These are phyloP conservation scores for Meyerozyma carpophila DNA, from an alignment of 1,139 yeast species.

Conservation along the genomic window DNA sequence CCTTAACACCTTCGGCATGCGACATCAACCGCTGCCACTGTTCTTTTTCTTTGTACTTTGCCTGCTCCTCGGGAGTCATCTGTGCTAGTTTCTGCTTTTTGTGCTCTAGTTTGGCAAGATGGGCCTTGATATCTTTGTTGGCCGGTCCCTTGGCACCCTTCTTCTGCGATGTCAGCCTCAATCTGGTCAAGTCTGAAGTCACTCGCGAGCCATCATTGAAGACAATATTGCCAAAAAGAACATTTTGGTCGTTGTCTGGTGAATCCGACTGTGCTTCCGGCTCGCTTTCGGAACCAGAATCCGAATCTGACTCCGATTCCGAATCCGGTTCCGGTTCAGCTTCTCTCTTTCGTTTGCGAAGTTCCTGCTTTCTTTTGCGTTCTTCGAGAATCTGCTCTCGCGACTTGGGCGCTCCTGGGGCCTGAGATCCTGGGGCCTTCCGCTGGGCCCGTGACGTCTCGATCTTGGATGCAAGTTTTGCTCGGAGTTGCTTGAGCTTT, in stretches of 20 bases:
- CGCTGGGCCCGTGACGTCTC: slow-evolving; percentile 68
- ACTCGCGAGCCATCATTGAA: slow-evolving; percentile 79
- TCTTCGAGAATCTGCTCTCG: slow-evolving; percentile 71
- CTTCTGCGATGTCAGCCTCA: slow-evolving; percentile 48
- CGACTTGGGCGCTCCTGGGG: slow-evolving; percentile 75
- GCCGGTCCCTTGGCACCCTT: slow-evolving; percentile 77
- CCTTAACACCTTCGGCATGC: slow-evolving; percentile 83
- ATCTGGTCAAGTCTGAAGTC: slow-evolving; percentile 65
- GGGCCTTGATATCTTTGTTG: slow-evolving; percentile 78
- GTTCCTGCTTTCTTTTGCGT: slow-evolving; percentile 38
- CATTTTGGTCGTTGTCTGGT: slow-evolving; percentile 26
- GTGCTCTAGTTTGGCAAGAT: slow-evolving; percentile 66
- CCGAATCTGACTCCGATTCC: slow-evolving; percentile 27
- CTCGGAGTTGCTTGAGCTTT: slow-evolving; percentile 61
- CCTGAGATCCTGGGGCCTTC: slow-evolving; percentile 85
- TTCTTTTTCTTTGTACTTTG: slow-evolving; percentile 59
- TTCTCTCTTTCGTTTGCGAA: slow-evolving; percentile 39
- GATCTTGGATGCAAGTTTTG: slow-evolving; percentile 70
- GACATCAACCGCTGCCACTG: slow-evolving; percentile 82
- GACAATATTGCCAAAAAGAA: slow-evolving; percentile 76
- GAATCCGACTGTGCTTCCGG: slow-evolving; percentile 36
- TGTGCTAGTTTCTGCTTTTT: slow-evolving; percentile 60
- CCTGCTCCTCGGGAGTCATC: slow-evolving; percentile 61
- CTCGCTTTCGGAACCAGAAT: slow-evolving; percentile 30
- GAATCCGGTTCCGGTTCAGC: slow-evolving; percentile 28